Evolutionary conservation across 2,329 filamentous ascomycete genomes (phyloP), one percentile per base, ranked within the genome.

Genomic region (Coniochaeta pulveracea): DNA sequence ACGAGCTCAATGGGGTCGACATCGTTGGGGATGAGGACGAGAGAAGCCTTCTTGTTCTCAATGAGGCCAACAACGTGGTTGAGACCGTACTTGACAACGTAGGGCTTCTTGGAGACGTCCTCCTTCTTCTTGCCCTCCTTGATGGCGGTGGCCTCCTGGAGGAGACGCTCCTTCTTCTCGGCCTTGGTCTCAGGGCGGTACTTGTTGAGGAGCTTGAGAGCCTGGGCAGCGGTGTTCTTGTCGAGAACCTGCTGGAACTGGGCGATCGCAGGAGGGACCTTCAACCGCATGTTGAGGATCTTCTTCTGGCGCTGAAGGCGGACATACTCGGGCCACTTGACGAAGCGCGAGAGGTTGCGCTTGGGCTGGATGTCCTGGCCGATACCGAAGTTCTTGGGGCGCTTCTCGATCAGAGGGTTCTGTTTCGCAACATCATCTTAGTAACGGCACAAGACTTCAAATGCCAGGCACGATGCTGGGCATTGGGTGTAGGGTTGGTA

Each of bases 41-140:
- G 78, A 44, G 85, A 80, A 48, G 91, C 89, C 82, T 98, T 98
- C 85, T 98, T 98, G 78, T 95, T 95, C 80, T 94, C 86, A 54
- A 94, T 84, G 52, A 94, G 76, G 48, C 85, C 86, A 49, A 94
- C 86, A 47, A 98, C 91, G 76, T 98, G 91, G 82, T 98, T 98
- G 56, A 98, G 80, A 72, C 91, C 91, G 69, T 95, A 98, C 81
- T 98, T 98, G 76, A 91, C 88, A 49, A 82, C 71, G 70, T 95
- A 98, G 57, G 91, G 91, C 84, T 98, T 98, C 85, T 96, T 96
- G 82, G 77, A 85, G 61, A 93, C 89, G 56, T 94, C 88, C 77
- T 98, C 93, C 84, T 96, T 96, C 84, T 96, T 98, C 84, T 96
- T 95, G 66, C 93, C 91, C 67, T 96, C 88, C 63, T 86, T 80